phyloP scores from a whole-genome alignment of 371 early-diverging fungal species.

The Dinochytrium kinnereticum region DNA sequence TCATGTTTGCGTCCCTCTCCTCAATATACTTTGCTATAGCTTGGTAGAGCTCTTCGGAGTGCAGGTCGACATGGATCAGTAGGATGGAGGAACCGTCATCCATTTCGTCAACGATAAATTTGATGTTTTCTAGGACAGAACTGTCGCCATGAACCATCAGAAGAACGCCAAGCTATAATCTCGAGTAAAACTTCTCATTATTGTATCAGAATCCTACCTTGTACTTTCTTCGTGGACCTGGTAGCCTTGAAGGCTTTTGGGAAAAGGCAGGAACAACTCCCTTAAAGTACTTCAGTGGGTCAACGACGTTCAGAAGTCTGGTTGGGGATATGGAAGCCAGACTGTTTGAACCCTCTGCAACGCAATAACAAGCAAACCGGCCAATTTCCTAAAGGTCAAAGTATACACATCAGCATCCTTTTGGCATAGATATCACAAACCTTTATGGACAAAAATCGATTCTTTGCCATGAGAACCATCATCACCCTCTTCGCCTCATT shows the following conservation, averaged over 20 bases:
- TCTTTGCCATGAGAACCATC: conserved; percentile 7
- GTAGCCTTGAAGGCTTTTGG: conserved; percentile 17
- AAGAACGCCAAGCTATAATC: conserved; percentile 25
- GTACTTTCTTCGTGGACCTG: conserved; percentile 13
- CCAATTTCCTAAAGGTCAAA: background rate
- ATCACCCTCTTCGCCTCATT: conserved; percentile 11
- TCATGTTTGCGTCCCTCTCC: background rate
- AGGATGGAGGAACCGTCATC: conserved; percentile 33
- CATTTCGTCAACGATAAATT: conserved; percentile 21
- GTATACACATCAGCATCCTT: background rate
- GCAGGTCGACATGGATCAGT: conserved; percentile 30
- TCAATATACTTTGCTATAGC: conserved; percentile 22
- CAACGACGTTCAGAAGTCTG: conserved; percentile 19
- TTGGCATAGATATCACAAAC: background rate
- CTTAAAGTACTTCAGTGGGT: conserved; percentile 28
- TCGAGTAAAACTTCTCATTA: background rate
- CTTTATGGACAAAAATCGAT: background rate
- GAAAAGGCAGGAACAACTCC: conserved; percentile 14
- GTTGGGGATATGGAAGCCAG: conserved; percentile 4
- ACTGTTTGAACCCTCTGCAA: conserved; percentile 20
- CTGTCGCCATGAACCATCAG: conserved; percentile 26
- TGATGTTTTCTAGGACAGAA: conserved; percentile 22
- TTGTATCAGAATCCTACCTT: background rate
- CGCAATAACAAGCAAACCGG: conserved; percentile 28
- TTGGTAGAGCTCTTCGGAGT: conserved; percentile 4